Evolutionary conservation across 139 green algal species (phyloP).

Genomic region (Limnomonas spitsbergensis): DNA sequence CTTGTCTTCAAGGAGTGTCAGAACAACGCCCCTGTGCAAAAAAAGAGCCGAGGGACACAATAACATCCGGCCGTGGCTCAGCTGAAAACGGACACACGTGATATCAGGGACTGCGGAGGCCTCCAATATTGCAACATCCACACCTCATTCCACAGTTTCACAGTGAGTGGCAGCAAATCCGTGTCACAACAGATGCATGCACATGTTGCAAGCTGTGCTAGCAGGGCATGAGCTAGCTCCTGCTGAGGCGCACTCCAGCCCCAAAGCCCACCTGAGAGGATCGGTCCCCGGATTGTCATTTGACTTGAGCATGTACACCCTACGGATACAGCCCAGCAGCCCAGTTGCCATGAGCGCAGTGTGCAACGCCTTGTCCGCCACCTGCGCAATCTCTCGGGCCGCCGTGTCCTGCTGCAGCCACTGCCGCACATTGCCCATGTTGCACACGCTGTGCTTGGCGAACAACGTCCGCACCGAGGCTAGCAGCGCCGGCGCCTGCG

Average conservation of each 20-base stretch:
- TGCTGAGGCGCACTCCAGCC: too few species aligned
- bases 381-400: constrained; percentile 15
- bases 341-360: constrained; percentile 18
- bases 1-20: constrained; percentile 43
- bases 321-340: constrained; percentile 26
- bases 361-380: constrained; percentile 30
- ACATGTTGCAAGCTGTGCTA: too few species aligned
- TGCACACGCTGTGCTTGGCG: constrained; percentile 35
- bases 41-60: background rate
- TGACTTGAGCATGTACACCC: constrained; percentile 38
- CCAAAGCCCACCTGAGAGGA: constrained; percentile 13
- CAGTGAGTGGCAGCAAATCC: too few species aligned
- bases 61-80: background rate
- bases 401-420: constrained; percentile 24
- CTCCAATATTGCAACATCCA: too few species aligned
- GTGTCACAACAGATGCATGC: too few species aligned
- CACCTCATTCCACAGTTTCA: too few species aligned
- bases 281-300: constrained; percentile 14
- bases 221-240: too few species aligned
- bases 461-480: constrained; percentile 29
- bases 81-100: too few species aligned
- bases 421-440: constrained; percentile 29
- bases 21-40: constrained; percentile 22
- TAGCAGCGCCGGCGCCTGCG: constrained; percentile 24
- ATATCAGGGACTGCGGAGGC: too few species aligned